Evolutionary conservation across 1,284 basidiomycete species (phyloP).

Genomic region (Gastroboletus turbinatus): DNA sequence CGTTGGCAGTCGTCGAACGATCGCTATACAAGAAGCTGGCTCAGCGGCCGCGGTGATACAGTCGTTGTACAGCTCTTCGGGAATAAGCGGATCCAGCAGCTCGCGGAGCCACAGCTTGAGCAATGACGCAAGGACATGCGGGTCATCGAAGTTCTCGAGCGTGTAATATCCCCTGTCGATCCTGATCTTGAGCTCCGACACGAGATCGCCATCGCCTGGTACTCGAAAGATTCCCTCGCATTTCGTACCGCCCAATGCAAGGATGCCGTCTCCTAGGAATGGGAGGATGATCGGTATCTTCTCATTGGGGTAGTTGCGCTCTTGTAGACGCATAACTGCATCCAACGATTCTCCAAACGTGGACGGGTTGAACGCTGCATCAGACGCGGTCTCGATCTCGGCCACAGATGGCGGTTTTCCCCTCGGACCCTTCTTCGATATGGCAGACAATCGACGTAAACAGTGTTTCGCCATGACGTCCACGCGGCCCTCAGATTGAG

Average conservation of each 20-base stretch:
- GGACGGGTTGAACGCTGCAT: slow-evolving; percentile 90
- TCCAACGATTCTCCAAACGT: slow-evolving; percentile 89
- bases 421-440: slow-evolving; percentile 78
- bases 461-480: slow-evolving; percentile 90
- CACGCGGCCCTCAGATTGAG: slow-evolving; percentile 69
- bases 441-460: slow-evolving; percentile 64
- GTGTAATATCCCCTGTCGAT: slow-evolving; percentile 91
- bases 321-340: slow-evolving; percentile 79
- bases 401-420: slow-evolving; percentile 76
- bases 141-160: slow-evolving; percentile 83
- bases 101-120: slow-evolving; percentile 93
- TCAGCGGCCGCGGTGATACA: slow-evolving; percentile 72
- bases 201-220: slow-evolving; percentile 83
- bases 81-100: slow-evolving; percentile 84
- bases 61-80: slow-evolving; percentile 84
- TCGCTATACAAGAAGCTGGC: slow-evolving; percentile 66
- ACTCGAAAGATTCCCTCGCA: slow-evolving; percentile 90
- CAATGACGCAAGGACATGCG: slow-evolving; percentile 82
- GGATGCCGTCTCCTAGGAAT: slow-evolving; percentile 87
- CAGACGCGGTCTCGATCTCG: slow-evolving; percentile 88
- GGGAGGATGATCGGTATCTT: slow-evolving; percentile 89
- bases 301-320: slow-evolving; percentile 78
- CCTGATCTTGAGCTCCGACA: slow-evolving; percentile 81
- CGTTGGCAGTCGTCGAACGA: slow-evolving; percentile 76
- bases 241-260: slow-evolving; percentile 81